Conservation (phyloP, 495 filamentous ascomycete species). For the Penicillium fimorum region DNA sequence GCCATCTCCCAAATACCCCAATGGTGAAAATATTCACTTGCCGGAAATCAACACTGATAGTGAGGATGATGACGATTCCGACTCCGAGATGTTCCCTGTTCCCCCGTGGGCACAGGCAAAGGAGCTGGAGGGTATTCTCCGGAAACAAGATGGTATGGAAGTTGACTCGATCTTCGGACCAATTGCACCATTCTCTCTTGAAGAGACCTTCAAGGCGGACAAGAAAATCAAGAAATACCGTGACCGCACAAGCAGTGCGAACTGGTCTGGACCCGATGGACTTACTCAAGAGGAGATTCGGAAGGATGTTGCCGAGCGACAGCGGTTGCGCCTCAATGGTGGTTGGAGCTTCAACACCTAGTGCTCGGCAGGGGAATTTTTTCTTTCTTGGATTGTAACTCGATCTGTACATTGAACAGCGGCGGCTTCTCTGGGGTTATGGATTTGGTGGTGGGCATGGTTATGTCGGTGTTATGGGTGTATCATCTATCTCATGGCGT, state of each 20-base stretch:
- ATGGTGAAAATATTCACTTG: conserved; percentile 77
- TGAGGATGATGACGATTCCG: conserved; percentile 71
- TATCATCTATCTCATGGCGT: conserved; percentile 15
- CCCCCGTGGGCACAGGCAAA: conserved; percentile 85
- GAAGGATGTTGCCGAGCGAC: conserved; percentile 74
- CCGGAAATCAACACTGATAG: conserved; percentile 88
- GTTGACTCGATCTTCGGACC: conserved; percentile 88
- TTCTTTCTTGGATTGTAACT: conserved; percentile 7
- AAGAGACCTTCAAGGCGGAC: conserved; percentile 87
- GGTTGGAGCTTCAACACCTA: conserved; percentile 69
- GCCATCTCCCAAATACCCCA: conserved; percentile 74
- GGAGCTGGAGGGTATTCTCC: conserved; percentile 64
- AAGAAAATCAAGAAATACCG: conserved; percentile 82
- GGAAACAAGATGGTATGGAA: conserved; percentile 76
- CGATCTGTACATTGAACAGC: conserved; percentile 9
- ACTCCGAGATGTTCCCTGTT: conserved; percentile 57
- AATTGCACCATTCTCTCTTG: conserved; percentile 80
- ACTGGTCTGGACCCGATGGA: conserved; percentile 82
- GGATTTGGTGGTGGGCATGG: background rate
- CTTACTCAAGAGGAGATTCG: conserved; percentile 86
- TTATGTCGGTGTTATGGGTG: conserved; percentile 13
- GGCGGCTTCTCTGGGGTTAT: conserved; percentile 10
- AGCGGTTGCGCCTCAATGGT: conserved; percentile 77
- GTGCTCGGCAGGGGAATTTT: background rate
- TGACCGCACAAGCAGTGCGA: conserved; percentile 84